Evolutionary conservation across 225 moss, liverwort and hornwort species (phyloP).

Genomic region (Anthoceros angustus): DNA sequence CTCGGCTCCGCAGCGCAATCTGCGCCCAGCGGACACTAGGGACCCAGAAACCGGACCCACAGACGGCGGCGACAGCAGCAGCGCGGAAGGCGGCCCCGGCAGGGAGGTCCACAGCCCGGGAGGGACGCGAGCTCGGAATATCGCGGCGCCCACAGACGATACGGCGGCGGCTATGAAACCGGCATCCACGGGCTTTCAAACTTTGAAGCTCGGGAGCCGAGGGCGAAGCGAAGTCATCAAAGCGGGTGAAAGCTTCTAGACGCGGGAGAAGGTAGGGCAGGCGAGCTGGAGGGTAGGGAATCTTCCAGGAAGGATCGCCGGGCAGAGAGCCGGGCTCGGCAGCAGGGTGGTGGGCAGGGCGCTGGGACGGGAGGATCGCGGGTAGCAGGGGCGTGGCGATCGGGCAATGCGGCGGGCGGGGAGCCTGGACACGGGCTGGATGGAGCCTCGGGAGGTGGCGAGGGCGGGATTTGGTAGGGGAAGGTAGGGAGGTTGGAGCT

Average conservation of each 20-base stretch:
- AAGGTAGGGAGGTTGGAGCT: background rate
- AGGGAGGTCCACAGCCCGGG: background rate
- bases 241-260: background rate
- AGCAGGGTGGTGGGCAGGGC: too few species aligned
- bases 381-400: too few species aligned
- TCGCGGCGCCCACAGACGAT: background rate
- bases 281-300: too few species aligned
- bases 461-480: background rate
- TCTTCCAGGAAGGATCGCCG: constrained; percentile 16
- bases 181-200: constrained; percentile 4
- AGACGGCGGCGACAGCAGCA: too few species aligned
- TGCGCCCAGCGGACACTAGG: background rate
- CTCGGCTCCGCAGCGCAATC: background rate
- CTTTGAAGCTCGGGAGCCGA: constrained; percentile 4
- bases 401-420: too few species aligned
- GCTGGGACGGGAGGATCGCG: too few species aligned
- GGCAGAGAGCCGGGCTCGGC: too few species aligned
- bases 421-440: background rate
- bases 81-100: too few species aligned
- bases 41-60: too few species aligned
- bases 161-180: background rate
- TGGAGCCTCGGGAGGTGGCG: background rate
- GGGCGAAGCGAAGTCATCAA: background rate
- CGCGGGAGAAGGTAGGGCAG: too few species aligned
- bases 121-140: background rate